A percentile compares a stretch with the other conserved stretches of the same genome.
Evolutionary conservation across 768 basidiomycete species (phyloP).

Genomic region (Cantharellus cinnabarinus): DNA sequence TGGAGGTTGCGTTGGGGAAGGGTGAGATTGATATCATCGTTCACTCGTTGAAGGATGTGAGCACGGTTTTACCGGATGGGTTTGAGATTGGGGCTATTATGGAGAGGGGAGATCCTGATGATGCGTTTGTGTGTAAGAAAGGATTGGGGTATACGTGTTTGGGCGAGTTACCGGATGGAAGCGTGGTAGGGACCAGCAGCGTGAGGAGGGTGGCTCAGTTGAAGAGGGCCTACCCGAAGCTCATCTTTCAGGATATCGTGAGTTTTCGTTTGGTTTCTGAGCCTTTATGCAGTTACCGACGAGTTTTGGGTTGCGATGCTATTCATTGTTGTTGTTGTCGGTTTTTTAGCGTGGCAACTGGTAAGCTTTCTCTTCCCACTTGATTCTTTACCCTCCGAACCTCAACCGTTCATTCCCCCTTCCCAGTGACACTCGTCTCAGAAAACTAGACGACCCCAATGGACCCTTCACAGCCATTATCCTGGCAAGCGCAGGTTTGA

Average conservation of each 20-base stretch:
- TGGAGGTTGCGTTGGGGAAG: constrained; percentile 65
- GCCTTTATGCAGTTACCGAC: neutral
- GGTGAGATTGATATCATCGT: constrained; percentile 74
- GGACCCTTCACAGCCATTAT: constrained; percentile 73
- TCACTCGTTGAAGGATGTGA: constrained; percentile 85
- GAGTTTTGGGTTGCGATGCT: neutral
- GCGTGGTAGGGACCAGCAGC: constrained; percentile 88
- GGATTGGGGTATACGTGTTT: constrained; percentile 49
- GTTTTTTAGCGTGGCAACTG: constrained; percentile 56
- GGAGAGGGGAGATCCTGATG: constrained; percentile 73
- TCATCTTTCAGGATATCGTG: constrained; percentile 78
- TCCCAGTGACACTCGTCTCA: constrained; percentile 65
- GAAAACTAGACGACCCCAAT: constrained; percentile 70
- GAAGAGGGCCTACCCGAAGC: constrained; percentile 48
- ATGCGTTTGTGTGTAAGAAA: constrained; percentile 69
- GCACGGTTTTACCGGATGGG: constrained; percentile 65
- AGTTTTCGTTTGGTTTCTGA: constrained; percentile 18
- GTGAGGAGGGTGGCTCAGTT: constrained; percentile 84
- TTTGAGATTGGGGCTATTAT: constrained; percentile 72
- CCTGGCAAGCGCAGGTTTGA: constrained; percentile 82
- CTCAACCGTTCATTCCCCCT: constrained; percentile 2
- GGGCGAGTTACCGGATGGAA: constrained; percentile 69
- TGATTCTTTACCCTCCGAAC: neutral
- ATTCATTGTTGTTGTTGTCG: neutral
- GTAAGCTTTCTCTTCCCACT: constrained; percentile 26